Evolutionary conservation across 495 filamentous ascomycete genomes (phyloP).

Genomic region (Jackrogersella minutella): DNA sequence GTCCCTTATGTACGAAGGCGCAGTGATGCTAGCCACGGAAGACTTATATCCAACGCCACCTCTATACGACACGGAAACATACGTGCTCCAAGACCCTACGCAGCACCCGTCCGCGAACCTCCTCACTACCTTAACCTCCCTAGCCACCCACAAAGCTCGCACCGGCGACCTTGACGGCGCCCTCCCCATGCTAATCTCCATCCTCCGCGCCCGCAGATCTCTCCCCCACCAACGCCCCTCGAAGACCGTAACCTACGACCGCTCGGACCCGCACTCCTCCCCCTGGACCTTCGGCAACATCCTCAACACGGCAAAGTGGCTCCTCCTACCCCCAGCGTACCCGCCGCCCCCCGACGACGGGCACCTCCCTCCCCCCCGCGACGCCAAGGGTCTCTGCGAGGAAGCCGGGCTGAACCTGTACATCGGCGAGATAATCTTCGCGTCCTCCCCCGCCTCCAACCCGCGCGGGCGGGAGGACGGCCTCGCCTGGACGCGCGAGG

Average conservation of each 20-base stretch:
- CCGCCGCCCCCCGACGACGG: constrained; percentile 72
- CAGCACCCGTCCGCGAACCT: constrained; percentile 72
- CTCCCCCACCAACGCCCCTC: constrained; percentile 44
- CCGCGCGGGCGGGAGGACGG: constrained; percentile 63
- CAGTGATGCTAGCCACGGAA: constrained; percentile 70
- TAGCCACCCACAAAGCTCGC: constrained; percentile 78
- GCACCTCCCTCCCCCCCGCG: constrained; percentile 67
- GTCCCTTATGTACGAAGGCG: constrained; percentile 76
- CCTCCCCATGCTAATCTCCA: constrained; percentile 85
- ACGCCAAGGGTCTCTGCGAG: constrained; percentile 71
- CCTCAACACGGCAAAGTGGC: constrained; percentile 52
- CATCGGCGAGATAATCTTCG: constrained; percentile 93
- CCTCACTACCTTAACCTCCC: constrained; percentile 74
- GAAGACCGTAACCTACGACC: constrained; percentile 6
- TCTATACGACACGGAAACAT: constrained; percentile 67
- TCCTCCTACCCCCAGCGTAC: constrained; percentile 64
- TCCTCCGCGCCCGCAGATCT: constrained; percentile 73
- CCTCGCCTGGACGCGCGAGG: constrained; percentile 84
- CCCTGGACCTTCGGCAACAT: constrained; percentile 51
- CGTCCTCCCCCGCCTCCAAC: constrained; percentile 45
- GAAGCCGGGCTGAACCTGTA: constrained; percentile 87
- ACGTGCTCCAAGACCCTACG: constrained; percentile 62
- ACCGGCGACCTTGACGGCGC: constrained; percentile 67
- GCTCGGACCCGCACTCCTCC: constrained; percentile 28
- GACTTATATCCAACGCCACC: constrained; percentile 52